Evolutionary conservation across 2,329 filamentous ascomycete genomes (phyloP), one percentile per base, ranked within the genome.

Genomic region (Colletotrichum truncatum): DNA sequence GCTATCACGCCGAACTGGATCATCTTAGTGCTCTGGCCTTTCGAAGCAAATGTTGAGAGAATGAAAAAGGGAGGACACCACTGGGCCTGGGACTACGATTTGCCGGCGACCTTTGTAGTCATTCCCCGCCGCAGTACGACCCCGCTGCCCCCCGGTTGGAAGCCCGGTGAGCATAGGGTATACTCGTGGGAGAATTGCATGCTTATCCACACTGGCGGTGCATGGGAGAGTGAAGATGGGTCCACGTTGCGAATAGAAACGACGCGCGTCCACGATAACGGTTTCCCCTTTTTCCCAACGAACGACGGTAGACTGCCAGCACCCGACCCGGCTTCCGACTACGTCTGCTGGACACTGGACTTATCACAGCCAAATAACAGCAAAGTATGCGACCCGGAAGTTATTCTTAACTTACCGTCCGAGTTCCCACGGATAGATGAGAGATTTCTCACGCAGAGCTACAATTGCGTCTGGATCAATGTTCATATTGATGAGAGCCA

Each of bases 381-480:
- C 2, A 71, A 70, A 9, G 72, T 77, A 0, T 41, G 71, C 1
- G 75, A 75, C 34, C 76, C 76, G 2, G 21, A 65, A 6, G 67
- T 76, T 0, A 51, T 77, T 8, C 71, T 79, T 23, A 76, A 80
- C 39, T 73, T 76, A 28, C 79, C 79, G 4, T 74, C 75, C 26
- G 81, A 82, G 57, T 82, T 83, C 68, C 78, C 79, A 0, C 75
- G 81, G 21, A 75, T 83, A 16, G 81, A 84, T 55, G 81, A 83
- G 59, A 75, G 81, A 6, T 75, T 80, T 39, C 70, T 80, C 12
- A 77, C 78, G 1, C 74, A 76, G 23, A 68, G 71, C 2, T 81
- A 82, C 66, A 73, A 76, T 21, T 73, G 75, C 32, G 74, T 81
- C 48, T 82, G 34, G 39, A 36, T 43, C 39, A 79, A 74, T 70